Evolutionary conservation across 345 rosid species (phyloP), one percentile per base, ranked within the genome.

Genomic region (Aquilaria yunnanensis): DNA sequence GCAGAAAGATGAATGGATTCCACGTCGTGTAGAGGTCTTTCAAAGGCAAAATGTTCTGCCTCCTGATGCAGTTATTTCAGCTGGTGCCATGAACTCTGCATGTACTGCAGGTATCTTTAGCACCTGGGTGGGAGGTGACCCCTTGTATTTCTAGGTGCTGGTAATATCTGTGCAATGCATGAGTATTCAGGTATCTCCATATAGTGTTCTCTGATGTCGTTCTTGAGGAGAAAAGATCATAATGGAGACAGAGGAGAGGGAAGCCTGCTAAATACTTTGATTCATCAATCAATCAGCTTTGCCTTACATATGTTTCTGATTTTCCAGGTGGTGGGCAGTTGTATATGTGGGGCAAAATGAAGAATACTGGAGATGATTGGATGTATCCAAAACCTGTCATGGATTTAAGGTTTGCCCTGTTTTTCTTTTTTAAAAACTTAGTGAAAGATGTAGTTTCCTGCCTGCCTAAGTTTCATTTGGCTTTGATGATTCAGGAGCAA

Each of bases 331-430:
- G 96, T 65, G 97, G 99, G 33, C 99, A 94, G 81, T 72, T 94
- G 65, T 94, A 94, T 57, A 90, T 94, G 99, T 94, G 99, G 97
- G 99, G 99, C 30, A 94, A 94, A 84, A 76, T 94, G 51, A 94
- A 94, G 82, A 85, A 57, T 57, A 78, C 80, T 29, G 97, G 99
- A 60, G 97, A 94, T 74, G 96, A 94, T 65, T 94, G 97, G 96
- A 94, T 94, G 97, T 94, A 94, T 75, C 99, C 99, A 54, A 94
- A 94, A 68, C 99, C 99, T 66, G 81, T 94, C 32, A 82, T 94
- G 99, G 99, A 90, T 80, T 75, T 94, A 77, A 94, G 99, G 99
- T 94, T 66, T 47, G 43, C 8, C 43, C 43, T 37, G 2, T 37
- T 37, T 37, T 3, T 73, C 14, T 46, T 56, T 63, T 10, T n/a